Base-by-base conservation (phyloP, 257 asterid species). In the Lavandula angustifolia region DNA sequence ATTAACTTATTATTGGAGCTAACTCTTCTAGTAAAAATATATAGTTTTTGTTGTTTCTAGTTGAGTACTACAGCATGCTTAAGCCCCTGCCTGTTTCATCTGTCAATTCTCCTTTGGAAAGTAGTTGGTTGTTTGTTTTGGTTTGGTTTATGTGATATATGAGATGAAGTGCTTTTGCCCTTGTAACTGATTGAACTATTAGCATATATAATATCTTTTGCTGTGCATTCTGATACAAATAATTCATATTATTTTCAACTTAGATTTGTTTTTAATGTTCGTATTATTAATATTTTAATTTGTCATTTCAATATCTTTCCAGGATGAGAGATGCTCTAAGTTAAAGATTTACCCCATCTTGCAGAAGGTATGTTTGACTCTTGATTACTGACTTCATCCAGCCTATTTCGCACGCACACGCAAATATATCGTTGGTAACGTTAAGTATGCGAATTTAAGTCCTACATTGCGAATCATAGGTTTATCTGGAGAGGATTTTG, bases 271-370 rank as follows among this genome's bases (percentile, higher is more conserved):
- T 0, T 22, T 22, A 22, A 22, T 22, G 27, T 22, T 22, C 27
- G 2, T 22, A 0, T 22, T 22, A 22, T 22, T 22, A 22, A 22
- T 22, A 22, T 38, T 47, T 54, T 47, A 31, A 54, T 40, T 2
- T n/a, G 51, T 57, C 9, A 33, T 64, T 68, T 55, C 57, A 41
- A 51, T 67, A 43, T 71, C 42, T 59, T 67, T 62, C 37, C 92
- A 94, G 99, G 99, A 94, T 74, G 99, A 94, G 73, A 92, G 99
- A 12, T 94, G 96, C 89, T 90, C 98, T 2, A 94, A 90, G 83
- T 82, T 94, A 53, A 94, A 87, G 74, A 84, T 94, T 53, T 90
- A 86, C 67, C 99, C 98, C 38, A 88, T 94, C 79, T 82, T 90
- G 83, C 98, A 94, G 82, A 94, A 94, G 99, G 99, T 94, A 78